These are phyloP conservation scores for Phalaenopsis equestris DNA, from an alignment of 106 monocot genomes.

Conservation along the genomic window DNA sequence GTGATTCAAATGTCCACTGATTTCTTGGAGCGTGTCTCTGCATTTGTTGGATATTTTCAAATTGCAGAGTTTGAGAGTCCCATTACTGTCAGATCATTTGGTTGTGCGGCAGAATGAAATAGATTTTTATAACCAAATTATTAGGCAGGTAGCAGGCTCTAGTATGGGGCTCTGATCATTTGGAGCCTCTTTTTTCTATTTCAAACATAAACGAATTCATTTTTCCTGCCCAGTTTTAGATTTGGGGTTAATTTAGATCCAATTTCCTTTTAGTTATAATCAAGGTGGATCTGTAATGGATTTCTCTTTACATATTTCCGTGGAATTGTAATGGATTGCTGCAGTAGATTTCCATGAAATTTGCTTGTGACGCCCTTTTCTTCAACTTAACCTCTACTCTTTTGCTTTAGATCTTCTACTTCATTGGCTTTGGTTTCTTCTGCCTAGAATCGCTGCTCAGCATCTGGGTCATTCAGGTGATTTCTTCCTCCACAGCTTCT, in stretches of 20 bases:
- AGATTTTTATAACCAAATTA: background rate
- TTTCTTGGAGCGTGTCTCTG: too few species aligned
- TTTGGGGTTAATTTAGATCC: background rate
- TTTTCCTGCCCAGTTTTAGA: background rate
- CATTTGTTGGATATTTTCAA: background rate
- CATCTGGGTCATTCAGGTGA: slow-evolving; percentile 78
- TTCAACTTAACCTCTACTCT: background rate
- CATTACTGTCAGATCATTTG: background rate
- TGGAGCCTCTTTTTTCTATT: background rate
- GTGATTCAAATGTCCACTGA: too few species aligned
- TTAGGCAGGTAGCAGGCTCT: background rate
- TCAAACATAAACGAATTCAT: background rate
- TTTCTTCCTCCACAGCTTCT: background rate
- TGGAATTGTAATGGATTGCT: background rate
- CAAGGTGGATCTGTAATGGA: too few species aligned
- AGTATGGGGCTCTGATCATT: background rate
- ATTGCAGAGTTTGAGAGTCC: background rate
- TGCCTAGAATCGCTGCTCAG: slow-evolving; percentile 69
- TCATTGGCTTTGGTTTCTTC: slow-evolving; percentile 81
- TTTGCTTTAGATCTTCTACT: slow-evolving; percentile 70
- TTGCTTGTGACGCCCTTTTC: background rate
- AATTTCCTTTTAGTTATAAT: background rate
- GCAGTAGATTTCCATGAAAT: background rate
- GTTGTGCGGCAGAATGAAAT: background rate
- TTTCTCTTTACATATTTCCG: too few species aligned